Base-by-base conservation (phyloP, 495 filamentous ascomycete species). In the Achaetomiella virescens region DNA sequence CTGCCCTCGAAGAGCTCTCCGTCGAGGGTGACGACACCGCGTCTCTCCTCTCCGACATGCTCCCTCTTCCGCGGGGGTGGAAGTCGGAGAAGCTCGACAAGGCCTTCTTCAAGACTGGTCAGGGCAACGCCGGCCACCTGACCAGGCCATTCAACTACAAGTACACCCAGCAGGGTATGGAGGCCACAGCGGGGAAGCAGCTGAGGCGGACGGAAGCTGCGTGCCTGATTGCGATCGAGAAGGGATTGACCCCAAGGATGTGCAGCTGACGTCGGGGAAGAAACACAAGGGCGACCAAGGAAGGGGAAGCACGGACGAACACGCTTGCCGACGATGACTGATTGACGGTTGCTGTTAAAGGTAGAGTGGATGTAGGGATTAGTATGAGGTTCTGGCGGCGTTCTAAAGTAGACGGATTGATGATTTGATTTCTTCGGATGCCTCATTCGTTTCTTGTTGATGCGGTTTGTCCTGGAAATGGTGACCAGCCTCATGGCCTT, bases 201-300 rank as follows among this genome's bases (percentile, higher is more conserved):
- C 72, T 95, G 27, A 88, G n/a, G 78, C 29, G 90, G 91, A 7
- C 78, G 93, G 42, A 99, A 99, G 71, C 78, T 90, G 63, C 84
- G 85, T 64, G 76, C 85, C 45, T 97, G 84, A 72, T 89, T 56
- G 92, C 95, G 20, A 52, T 96, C 37, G 91, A 97, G 72, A 87
- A 86, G 56, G 87, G 41, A 66, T 97, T 12, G 89, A 95, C 66
- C 87, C 89, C 2, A 86, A 84, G 31, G 95, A 97, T 48, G 76
- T 96, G 59, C 81, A 78, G 66, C 52, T 79, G 36, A 70, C 76
- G 63, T 78, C 76, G 7, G 83, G 87, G 24, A 99, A 99, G 82
- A 97, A 97, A 75, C 95, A 97, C 72, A 97, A 97, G 76, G 85
- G 79, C 86, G 52, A 83, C 64, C 41, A 81, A 81, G 67, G 11